Base-by-base conservation (phyloP, 441 rosid genomes). In the Heliophila coronopifolia region DNA sequence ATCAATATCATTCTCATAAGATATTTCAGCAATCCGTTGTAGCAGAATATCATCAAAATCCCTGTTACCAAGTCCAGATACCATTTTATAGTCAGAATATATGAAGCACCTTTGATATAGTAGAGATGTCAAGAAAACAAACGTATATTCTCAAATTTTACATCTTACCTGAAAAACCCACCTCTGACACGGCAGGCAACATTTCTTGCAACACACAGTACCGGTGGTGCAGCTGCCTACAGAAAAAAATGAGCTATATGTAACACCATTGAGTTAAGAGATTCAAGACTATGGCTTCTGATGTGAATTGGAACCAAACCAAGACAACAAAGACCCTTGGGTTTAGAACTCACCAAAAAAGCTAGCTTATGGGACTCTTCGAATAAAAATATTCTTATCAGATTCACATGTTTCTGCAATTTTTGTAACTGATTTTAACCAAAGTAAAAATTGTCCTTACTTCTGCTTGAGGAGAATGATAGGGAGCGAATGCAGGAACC, bases 401-500 rank as follows among this genome's bases (percentile, higher is more conserved):
- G 37, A 51, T 34, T 39, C 24, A 48, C 17, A 31, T 36, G 18
- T 35, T 54, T 32, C 12, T 43, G 33, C 15, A 32, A 57, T 46
- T 50, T 40, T 40, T 46, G 18, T 31, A 69, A 62, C 28, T 10
- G 2, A 31, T 46, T 39, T 30, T 33, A 27, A 26, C 20, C n/a
- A 20, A 52, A 61, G 55, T 30, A 53, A 22, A 67, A 34, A 25
- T 41, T 47, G 27, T 44, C 50, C 62, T 50, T 78, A 92, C 98
- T 70, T 92, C 98, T 58, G 97, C 95, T 70, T 85, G 89, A 47
- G 98, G 98, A 68, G 98, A 82, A 61, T 75, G 78, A 67, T 92
- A 88, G 22, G 98, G 98, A 65, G 97, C 86, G 67, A 92, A 92
- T 66, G 98, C 97, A 53, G 95, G 96, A 73, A 92, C 98, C 51